A percentile compares a stretch with the other conserved stretches of the same genome.
Conservation (phyloP, 306 rosid species). For the Prunus campanulata region DNA sequence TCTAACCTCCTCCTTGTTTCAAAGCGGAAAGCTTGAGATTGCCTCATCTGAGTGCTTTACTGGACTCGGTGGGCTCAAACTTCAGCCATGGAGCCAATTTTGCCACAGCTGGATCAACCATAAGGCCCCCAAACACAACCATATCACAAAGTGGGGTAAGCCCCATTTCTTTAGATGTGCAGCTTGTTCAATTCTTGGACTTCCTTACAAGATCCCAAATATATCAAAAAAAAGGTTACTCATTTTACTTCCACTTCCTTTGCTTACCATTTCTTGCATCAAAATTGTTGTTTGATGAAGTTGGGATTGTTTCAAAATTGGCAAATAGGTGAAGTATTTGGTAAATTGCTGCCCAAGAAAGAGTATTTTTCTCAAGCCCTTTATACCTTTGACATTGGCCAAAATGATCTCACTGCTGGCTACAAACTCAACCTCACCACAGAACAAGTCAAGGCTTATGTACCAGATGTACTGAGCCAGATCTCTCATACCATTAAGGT, state of each 20-base stretch:
- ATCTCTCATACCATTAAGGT: constrained; percentile 27
- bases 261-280: background rate
- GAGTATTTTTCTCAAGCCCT: constrained; percentile 49
- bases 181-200: constrained; percentile 57
- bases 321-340: constrained; percentile 40
- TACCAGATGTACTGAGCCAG: constrained; percentile 28
- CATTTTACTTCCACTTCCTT: background rate
- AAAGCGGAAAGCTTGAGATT: constrained; percentile 49
- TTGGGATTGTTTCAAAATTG: background rate
- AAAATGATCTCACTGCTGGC: constrained; percentile 71
- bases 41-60: constrained; percentile 64
- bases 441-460: constrained; percentile 36
- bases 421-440: constrained; percentile 58
- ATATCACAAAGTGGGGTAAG: constrained; percentile 61
- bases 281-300: background rate
- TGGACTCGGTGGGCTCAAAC: constrained; percentile 73
- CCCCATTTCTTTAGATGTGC: constrained; percentile 74
- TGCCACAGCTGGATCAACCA: constrained; percentile 88
- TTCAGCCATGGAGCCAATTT: constrained; percentile 75
- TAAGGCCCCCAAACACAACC: constrained; percentile 71
- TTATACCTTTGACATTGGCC: constrained; percentile 78
- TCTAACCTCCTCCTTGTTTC: background rate
- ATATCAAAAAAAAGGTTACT: constrained; percentile 44
- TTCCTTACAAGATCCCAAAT: constrained; percentile 52
- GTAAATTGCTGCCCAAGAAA: constrained; percentile 49